phyloP scores from a whole-genome alignment of 1,139 yeast species.

The Taphrina communis region DNA sequence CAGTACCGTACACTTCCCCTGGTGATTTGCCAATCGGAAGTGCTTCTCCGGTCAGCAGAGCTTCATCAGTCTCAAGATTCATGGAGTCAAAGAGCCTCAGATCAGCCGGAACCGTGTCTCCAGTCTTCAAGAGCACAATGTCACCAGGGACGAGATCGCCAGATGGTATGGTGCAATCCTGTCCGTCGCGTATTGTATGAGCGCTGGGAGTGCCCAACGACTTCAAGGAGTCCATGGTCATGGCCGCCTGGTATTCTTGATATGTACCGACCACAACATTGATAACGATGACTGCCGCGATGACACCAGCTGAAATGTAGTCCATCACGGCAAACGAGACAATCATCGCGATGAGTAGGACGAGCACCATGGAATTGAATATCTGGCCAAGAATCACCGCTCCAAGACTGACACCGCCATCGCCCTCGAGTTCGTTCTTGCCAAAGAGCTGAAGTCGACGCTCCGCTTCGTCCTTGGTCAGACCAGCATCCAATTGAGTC shows the following conservation, averaged over 20 bases:
- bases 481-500: conserved; percentile 56
- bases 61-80: conserved; percentile 82
- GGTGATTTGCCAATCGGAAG: conserved; percentile 70
- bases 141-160: conserved; percentile 82
- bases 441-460: conserved; percentile 57
- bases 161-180: conserved; percentile 65
- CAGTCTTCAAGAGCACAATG: conserved; percentile 67
- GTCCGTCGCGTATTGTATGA: conserved; percentile 68
- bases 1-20: conserved; percentile 54
- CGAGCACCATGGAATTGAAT: conserved; percentile 81
- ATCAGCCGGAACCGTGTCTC: conserved; percentile 83
- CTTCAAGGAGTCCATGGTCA: conserved; percentile 77
- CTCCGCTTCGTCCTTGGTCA: conserved; percentile 54
- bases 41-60: conserved; percentile 80
- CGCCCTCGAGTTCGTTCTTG: conserved; percentile 67
- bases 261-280: conserved; percentile 72
- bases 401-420: conserved; percentile 61
- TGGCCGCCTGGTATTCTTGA: conserved; percentile 76
- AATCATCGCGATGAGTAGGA: conserved; percentile 72
- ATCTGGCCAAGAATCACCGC: conserved; percentile 70
- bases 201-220: conserved; percentile 77
- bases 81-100: conserved; percentile 64
- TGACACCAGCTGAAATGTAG: conserved; percentile 85
- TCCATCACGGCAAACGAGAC: conserved; percentile 76
- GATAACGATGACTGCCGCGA: conserved; percentile 69